Evolutionary conservation across 768 basidiomycete genomes (phyloP).

Genomic region (Leccinum broughii): DNA sequence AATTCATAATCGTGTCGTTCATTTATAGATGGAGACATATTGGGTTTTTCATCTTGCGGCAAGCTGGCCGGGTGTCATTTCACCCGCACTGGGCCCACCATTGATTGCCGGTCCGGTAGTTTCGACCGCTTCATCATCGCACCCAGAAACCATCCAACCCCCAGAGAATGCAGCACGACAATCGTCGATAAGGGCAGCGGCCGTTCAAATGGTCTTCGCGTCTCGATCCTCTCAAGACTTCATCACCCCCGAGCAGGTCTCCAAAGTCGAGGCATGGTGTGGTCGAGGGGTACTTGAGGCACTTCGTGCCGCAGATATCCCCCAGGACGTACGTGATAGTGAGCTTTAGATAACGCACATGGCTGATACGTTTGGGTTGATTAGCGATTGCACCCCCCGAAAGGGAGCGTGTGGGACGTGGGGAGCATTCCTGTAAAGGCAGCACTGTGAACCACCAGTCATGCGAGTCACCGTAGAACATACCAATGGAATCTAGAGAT

Average conservation of each 20-base stretch:
- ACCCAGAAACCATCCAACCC: constrained; percentile 1
- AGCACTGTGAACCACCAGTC: constrained; percentile 8
- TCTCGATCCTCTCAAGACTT: constrained; percentile 69
- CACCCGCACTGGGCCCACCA: constrained; percentile 37
- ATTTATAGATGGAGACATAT: constrained; percentile 78
- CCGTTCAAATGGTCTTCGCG: constrained; percentile 83
- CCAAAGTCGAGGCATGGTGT: constrained; percentile 60
- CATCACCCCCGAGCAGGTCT: constrained; percentile 68
- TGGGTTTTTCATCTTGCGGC: constrained; percentile 78
- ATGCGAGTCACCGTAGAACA: background rate
- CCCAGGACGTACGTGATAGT: constrained; percentile 44
- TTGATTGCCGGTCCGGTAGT: constrained; percentile 45
- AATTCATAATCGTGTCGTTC: constrained; percentile 3
- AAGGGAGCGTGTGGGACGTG: constrained; percentile 58
- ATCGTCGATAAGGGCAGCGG: constrained; percentile 66
- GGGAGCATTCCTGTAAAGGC: constrained; percentile 4
- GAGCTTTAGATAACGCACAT: background rate
- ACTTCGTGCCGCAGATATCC: constrained; percentile 47
- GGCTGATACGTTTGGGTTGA: constrained; percentile 15
- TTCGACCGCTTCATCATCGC: constrained; percentile 24
- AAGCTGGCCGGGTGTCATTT: constrained; percentile 52
- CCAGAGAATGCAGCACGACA: constrained; percentile 8
- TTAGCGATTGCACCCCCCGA: constrained; percentile 53
- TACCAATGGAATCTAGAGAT: constrained; percentile 4
- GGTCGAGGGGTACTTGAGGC: constrained; percentile 61